Evolutionary conservation across 1,139 yeast species (phyloP).

Genomic region (Magnusiomyces tetraspermus): DNA sequence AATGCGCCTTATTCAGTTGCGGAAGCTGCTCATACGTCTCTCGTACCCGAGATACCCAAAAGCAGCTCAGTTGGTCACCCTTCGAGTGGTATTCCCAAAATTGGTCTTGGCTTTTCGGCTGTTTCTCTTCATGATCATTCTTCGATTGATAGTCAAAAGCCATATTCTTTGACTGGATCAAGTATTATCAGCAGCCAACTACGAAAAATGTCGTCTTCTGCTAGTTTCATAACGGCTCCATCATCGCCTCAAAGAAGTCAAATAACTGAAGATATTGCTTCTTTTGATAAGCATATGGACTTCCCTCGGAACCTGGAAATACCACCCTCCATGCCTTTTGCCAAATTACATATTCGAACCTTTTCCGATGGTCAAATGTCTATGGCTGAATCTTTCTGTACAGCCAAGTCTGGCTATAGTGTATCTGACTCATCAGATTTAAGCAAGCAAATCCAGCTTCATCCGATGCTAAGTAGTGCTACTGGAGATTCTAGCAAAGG

Average conservation of each 20-base stretch:
- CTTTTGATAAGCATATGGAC: neutral
- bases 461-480: neutral
- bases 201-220: neutral
- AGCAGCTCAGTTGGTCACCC: neutral
- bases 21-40: neutral
- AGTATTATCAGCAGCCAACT: neutral
- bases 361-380: conserved; percentile 12
- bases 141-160: neutral
- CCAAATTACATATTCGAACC: neutral
- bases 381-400: neutral
- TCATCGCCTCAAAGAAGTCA: conserved; percentile 7
- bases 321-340: conserved; percentile 9
- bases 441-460: neutral
- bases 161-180: neutral
- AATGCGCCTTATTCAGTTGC: neutral
- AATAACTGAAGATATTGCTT: neutral
- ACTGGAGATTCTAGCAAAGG: neutral
- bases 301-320: conserved; percentile 3
- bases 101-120: neutral
- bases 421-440: neutral
- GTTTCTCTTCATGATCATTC: neutral
- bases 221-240: conserved; percentile 8
- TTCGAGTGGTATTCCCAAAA: neutral
- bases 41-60: neutral
- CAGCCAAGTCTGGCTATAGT: neutral